Base-by-base conservation (phyloP, 2,329 filamentous ascomycete species). In the Sclerotinia trifoliorum region DNA sequence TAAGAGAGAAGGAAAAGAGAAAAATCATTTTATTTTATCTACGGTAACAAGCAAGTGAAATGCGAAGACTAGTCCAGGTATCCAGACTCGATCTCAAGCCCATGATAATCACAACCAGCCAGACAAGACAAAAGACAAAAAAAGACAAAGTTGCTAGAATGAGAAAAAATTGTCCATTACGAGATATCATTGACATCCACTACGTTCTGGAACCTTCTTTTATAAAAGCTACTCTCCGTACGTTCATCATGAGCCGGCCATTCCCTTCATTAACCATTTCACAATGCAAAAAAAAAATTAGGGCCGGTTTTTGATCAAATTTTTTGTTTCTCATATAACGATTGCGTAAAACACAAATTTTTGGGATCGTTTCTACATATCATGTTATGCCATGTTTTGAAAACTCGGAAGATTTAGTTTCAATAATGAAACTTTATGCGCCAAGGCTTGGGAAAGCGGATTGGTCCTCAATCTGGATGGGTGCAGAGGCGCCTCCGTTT, bases 381-480 rank as follows among this genome's bases (percentile, higher is more conserved):
- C 69, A 65, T 69, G 70, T 62, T 21, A 62, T 61, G 44, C 17
- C 54, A 67, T 67, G 55, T 29, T 51, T 48, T 52, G 55, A 62
- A 72, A 71, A 69, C 71, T 70, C 69, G 32, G 70, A 66, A 66
- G 55, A 67, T 70, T 62, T 63, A 69, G 71, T 51, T 71, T 70
- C 62, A 63, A 48, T 56, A 17, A 65, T 55, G 61, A 68, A 65
- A 72, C 70, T 77, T 77, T 73, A 75, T 72, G 75, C 83, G 75
- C 83, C 83, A 72, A 85, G 78, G 78, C 79, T 83, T 67, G 84
- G 84, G 81, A 85, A 86, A 72, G 83, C 83, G 71, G 76, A 81
- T 73, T 78, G 77, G 78, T 86, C 84, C 71, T 78, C 75, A 74
- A 83, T 77, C 78, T 84, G 83, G 78, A 82, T 80, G 70, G 78